Conservation (phyloP, 2,329 filamentous ascomycete species). For the Nemania sp. region DNA sequence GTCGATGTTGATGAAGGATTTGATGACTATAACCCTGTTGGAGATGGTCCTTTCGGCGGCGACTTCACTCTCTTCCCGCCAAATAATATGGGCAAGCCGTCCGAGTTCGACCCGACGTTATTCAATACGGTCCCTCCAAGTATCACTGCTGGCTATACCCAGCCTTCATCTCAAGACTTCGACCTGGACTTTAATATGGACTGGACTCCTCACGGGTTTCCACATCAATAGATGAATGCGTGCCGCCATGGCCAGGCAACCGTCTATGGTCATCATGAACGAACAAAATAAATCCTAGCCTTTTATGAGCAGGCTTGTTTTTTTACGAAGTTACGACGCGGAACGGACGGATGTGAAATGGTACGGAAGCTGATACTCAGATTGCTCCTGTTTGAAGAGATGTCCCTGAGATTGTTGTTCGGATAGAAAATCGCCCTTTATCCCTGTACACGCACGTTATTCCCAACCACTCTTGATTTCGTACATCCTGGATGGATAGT, state of each 20-base stretch:
- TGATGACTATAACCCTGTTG: conserved; percentile 52
- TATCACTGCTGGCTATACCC: conserved; percentile 54
- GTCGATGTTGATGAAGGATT: conserved; percentile 68
- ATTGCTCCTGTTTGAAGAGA: conserved; percentile 27
- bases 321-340: conserved; percentile 37
- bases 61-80: conserved; percentile 69
- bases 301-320: conserved; percentile 1
- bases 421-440: conserved; percentile 23
- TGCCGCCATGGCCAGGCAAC: background rate
- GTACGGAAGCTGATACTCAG: conserved; percentile 23
- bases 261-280: background rate
- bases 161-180: conserved; percentile 56
- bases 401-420: conserved; percentile 19
- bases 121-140: conserved; percentile 55
- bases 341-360: conserved; percentile 19
- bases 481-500: conserved; percentile 12
- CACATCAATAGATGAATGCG: conserved; percentile 15
- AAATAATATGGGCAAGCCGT: conserved; percentile 44
- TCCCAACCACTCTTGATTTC: conserved; percentile 14
- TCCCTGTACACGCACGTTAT: conserved; percentile 20
- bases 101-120: conserved; percentile 47
- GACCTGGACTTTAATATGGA: conserved; percentile 39
- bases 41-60: conserved; percentile 47
- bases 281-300: background rate
- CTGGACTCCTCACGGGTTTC: conserved; percentile 33